Evolutionary conservation across 2,329 filamentous ascomycete genomes (phyloP), one percentile per base, ranked within the genome.

Genomic region (Lachnellula suecica): DNA sequence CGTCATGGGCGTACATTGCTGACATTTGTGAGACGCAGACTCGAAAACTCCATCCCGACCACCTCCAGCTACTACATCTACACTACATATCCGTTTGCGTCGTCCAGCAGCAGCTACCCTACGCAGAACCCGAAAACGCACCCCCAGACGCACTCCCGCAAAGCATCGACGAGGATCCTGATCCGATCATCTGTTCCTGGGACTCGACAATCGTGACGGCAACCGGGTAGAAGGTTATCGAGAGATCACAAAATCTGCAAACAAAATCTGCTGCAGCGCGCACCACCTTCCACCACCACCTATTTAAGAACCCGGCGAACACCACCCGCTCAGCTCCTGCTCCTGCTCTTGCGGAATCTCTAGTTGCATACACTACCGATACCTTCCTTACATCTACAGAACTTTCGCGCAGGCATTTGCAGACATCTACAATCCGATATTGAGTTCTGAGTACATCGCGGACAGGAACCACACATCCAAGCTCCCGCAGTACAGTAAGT

Each of bases 51-150:
- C 34, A 27, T 59, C 49, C 59, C 49, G 56, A 49, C 43, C 55
- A 42, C 59, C 58, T 50, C 47, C 53, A 59, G 51, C 47, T 58
- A 55, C 61, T 59, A 56, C 47, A 47, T 50, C 51, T 51, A 62
- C 59, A 59, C 51, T 49, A 60, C 59, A 59, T 59, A 60, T 53
- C 59, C 53, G 52, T 59, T 52, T 47, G 56, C 58, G 56, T 59
- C 57, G 47, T 53, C 49, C 57, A 47, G 58, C 54, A 51, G 55
- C 53, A 54, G 43, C 56, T 51, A 53, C 53, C 45, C 49, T 52
- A 35, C 51, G 51, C 58, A 54, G 47, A 49, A 47, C 47, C 52
- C 56, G 52, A 49, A 29, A 46, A 41, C 23, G 20, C 42, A 48
- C 11, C 42, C 53, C 55, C 46, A 50, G 35, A 49, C 22, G 23